A percentile compares a stretch with the other conserved stretches of the same genome.
These are phyloP conservation scores for Brassica rapa DNA, from an alignment of 345 rosid genomes.

Conservation along the genomic window DNA sequence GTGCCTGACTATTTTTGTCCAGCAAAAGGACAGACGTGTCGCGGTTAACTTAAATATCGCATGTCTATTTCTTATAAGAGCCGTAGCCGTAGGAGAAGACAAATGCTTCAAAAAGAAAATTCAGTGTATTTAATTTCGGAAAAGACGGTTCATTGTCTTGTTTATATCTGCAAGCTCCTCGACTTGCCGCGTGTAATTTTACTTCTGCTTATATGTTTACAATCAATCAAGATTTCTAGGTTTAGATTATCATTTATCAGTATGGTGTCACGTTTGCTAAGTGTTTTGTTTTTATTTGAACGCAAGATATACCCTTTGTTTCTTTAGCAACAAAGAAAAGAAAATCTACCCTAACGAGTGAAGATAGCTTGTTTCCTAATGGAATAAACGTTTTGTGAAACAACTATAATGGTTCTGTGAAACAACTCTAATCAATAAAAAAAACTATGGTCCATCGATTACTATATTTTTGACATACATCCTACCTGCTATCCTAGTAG, in stretches of 20 bases:
- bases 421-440: not conserved
- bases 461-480: not conserved
- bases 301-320: not conserved
- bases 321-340: not conserved
- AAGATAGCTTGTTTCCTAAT: not conserved
- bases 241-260: constrained; percentile 22
- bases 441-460: not conserved
- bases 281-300: not conserved
- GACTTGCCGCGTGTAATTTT: constrained; percentile 32
- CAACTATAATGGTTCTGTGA: not conserved
- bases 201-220: not conserved
- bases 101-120: not conserved
- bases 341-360: not conserved
- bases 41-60: constrained; percentile 26
- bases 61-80: constrained; percentile 26
- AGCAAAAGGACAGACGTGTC: constrained; percentile 30
- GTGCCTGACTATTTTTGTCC: constrained; percentile 6
- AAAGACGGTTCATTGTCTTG: constrained; percentile 17
- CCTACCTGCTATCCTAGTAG: not conserved
- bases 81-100: constrained; percentile 13
- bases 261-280: constrained; percentile 8
- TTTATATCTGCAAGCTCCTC: constrained; percentile 29
- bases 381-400: not conserved
- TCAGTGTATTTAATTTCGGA: not conserved
- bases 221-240: not conserved